phyloP scores from a whole-genome alignment of 2,329 filamentous ascomycete genomes.

The Thyridium curvatum region DNA sequence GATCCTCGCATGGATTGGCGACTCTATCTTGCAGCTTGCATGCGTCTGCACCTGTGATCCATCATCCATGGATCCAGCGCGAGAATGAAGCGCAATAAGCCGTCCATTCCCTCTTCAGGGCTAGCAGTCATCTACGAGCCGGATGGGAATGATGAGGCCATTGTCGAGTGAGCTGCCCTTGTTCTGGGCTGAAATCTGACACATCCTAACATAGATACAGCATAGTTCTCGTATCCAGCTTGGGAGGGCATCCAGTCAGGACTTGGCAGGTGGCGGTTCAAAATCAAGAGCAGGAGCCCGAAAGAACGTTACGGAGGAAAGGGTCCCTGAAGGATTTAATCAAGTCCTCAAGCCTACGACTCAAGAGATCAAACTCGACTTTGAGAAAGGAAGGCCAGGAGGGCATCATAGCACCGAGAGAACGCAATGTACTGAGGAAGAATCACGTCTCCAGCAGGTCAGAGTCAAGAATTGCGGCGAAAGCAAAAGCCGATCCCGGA shows the following conservation, averaged over 20 bases:
- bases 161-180: slow-evolving; percentile 18
- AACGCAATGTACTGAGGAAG: slow-evolving; percentile 5
- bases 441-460: slow-evolving; percentile 4
- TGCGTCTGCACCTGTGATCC: background rate
- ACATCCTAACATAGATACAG: slow-evolving; percentile 10
- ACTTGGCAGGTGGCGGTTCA: slow-evolving; percentile 16
- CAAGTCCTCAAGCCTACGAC: slow-evolving; percentile 6
- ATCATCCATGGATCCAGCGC: background rate
- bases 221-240: slow-evolving; percentile 22
- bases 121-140: slow-evolving; percentile 24
- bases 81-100: slow-evolving; percentile 17
- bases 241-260: slow-evolving; percentile 22
- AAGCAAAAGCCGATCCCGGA: background rate
- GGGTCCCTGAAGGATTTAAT: slow-evolving; percentile 8
- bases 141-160: slow-evolving; percentile 16
- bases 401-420: background rate
- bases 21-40: no score
- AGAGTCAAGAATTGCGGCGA: background rate
- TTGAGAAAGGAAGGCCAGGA: background rate
- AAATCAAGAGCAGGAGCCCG: slow-evolving; percentile 7
- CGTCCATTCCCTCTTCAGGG: slow-evolving; percentile 18
- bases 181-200: background rate
- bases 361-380: slow-evolving; percentile 2
- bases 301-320: slow-evolving; percentile 4
- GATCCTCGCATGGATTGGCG: no score